Evolutionary conservation across 768 basidiomycete genomes (phyloP).

Genomic region (Psilocybe cubensis): DNA sequence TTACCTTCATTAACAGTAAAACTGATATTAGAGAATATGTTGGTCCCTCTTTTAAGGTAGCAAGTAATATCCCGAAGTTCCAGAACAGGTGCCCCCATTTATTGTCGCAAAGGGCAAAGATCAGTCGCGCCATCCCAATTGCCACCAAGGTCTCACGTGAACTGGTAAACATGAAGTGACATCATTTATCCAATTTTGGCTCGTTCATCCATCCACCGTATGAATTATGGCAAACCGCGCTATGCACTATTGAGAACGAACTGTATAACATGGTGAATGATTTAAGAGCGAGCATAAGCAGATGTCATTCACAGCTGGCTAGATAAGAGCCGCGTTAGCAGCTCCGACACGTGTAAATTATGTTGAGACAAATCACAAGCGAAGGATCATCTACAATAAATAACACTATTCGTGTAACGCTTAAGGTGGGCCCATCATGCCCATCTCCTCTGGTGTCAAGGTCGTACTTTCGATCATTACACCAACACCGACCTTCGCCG

Average conservation of each 20-base stretch:
- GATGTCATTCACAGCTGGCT: background rate
- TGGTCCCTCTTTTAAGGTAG: background rate
- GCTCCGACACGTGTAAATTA: conserved; percentile 10
- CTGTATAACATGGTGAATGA: background rate
- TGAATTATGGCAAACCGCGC: too few species aligned
- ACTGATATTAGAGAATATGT: conserved; percentile 60
- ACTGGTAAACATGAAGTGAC: background rate
- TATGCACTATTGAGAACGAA: too few species aligned
- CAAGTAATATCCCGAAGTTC: conserved; percentile 49
- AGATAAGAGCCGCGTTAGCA: background rate
- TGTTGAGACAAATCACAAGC: conserved; percentile 12
- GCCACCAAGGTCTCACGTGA: background rate
- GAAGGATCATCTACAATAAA: conserved; percentile 23
- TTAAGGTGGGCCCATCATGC: conserved; percentile 55
- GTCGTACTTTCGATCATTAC: conserved; percentile 94
- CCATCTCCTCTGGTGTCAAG: conserved; percentile 86
- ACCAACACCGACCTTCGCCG: conserved; percentile 94
- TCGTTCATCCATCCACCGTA: too few species aligned
- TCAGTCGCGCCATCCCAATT: background rate
- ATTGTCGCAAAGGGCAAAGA: background rate
- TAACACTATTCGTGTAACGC: conserved; percentile 21
- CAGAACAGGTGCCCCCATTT: conserved; percentile 42
- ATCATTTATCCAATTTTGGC: background rate
- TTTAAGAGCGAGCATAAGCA: background rate
- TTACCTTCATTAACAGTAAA: conserved; percentile 63